Base-by-base conservation (phyloP, 2,329 filamentous ascomycete genomes). In the Epichloe bromicola region DNA sequence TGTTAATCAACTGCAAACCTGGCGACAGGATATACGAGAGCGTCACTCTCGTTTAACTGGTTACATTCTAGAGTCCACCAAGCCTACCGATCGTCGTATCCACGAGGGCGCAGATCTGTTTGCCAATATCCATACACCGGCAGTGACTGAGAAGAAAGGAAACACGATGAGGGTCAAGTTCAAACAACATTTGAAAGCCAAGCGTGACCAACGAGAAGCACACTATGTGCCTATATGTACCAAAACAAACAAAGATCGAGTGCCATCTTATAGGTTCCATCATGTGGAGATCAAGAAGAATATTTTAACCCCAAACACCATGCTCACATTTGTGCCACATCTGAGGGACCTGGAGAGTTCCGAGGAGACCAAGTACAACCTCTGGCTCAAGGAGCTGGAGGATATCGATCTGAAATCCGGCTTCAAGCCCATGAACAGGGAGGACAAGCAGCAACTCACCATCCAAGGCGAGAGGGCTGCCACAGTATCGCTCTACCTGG, bases 221-320 rank as follows among this genome's bases (percentile, higher is more conserved):
- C 64, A 68, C 23, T 70, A 71, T 53, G 56, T 60, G 3, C 68
- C 74, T 4, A 58, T 68, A n/a, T 66, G 70, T 56, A 70, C 78
- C 55, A 73, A 73, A 56, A 74, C 75, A 2, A 67, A 73, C 51
- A 71, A 69, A 55, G 68, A 73, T 19, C 67, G 71, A n/a, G 77
- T 79, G 8, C 78, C 78, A n/a, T 65, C 66, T 26, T 82, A 81
- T 58, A 68, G 74, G 33, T 80, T 79, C 55, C 78, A 81, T 56
- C 76, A 80, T 53, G 74, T 80, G 38, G 74, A 79, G 58, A 78
- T 81, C 48, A 70, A 68, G 59, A 79, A 76, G 59, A 81, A 80
- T 51, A 73, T 81, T 37, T 67, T 80, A 33, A 78, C 78, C 0
- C 76, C 77, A 3, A 79, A 80, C 58, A 79, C 77, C 1, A 76